phyloP scores from a whole-genome alignment of 495 filamentous ascomycete species.

The Xylaria flabelliformis region DNA sequence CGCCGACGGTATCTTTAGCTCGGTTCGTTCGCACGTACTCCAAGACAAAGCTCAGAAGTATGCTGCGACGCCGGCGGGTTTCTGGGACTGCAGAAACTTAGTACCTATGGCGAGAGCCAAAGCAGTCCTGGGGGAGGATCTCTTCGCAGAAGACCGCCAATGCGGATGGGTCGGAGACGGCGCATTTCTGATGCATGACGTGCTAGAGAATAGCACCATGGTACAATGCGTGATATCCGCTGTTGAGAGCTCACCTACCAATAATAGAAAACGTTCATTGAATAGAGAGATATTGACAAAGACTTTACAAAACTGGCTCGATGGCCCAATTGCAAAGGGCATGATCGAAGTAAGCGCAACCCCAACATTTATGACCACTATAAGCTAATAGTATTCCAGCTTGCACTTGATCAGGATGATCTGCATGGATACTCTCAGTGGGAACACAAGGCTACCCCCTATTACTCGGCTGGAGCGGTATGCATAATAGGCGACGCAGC shows the following conservation, averaged over 20 bases:
- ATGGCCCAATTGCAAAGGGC: constrained; percentile 25
- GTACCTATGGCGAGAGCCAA: constrained; percentile 30
- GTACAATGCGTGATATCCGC: constrained; percentile 31
- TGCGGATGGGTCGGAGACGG: constrained; percentile 36
- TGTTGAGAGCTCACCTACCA: constrained; percentile 11
- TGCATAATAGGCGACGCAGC: constrained; percentile 49
- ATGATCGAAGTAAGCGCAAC: constrained; percentile 29
- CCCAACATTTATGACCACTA: too few species aligned
- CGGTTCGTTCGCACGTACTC: constrained; percentile 31
- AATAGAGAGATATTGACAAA: constrained; percentile 10
- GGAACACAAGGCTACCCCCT: constrained; percentile 31
- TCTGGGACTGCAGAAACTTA: constrained; percentile 32
- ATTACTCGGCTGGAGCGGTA: constrained; percentile 25
- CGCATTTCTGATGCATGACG: constrained; percentile 28
- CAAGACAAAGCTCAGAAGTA: constrained; percentile 15
- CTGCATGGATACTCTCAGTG: constrained; percentile 26
- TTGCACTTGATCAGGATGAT: constrained; percentile 26
- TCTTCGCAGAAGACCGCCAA: constrained; percentile 29
- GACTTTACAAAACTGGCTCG: constrained; percentile 21
- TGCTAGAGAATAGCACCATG: constrained; percentile 29
- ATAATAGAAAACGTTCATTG: constrained; percentile 23
- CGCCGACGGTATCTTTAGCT: constrained; percentile 39
- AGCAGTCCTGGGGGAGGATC: constrained; percentile 26
- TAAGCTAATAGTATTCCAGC: constrained; percentile 11
- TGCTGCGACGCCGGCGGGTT: constrained; percentile 28